Conservation (phyloP, 192 early-diverging fungal species). For the Coemansia furcata region DNA sequence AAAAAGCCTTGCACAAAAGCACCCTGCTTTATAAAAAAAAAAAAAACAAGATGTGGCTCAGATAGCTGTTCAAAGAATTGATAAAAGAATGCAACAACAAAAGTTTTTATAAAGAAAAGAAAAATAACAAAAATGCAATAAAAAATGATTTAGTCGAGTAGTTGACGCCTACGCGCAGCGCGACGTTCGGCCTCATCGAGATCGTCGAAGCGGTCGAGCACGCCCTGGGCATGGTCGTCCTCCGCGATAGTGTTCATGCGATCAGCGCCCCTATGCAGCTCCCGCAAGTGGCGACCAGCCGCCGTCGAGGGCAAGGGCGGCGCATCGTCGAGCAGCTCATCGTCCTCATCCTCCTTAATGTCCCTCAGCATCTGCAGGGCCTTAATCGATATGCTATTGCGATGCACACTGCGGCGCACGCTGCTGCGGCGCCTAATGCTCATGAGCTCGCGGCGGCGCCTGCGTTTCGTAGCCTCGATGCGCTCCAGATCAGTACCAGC, state of each 20-base stretch:
- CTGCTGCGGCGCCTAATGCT: conserved; percentile 52
- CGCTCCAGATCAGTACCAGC: conserved; percentile 67
- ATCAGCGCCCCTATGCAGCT: conserved; percentile 11
- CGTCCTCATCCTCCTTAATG: conserved; percentile 51
- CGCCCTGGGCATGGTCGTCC: conserved; percentile 13
- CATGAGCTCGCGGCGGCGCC: conserved; percentile 50
- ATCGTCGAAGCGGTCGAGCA: conserved; percentile 3
- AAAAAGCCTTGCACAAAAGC: too few species aligned
- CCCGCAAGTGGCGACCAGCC: conserved; percentile 19
- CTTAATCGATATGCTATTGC: conserved; percentile 54
- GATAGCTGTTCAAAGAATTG: neutral
- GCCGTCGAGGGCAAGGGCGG: conserved; percentile 15
- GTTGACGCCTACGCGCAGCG: conserved; percentile 39
- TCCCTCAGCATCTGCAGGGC: conserved; percentile 54
- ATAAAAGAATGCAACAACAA: neutral
- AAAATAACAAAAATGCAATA: conserved; percentile 2
- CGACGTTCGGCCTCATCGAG: conserved; percentile 29
- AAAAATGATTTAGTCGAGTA: conserved; percentile 1
- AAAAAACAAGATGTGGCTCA: neutral
- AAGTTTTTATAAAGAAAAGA: neutral
- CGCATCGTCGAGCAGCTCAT: neutral
- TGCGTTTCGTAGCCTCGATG: conserved; percentile 43
- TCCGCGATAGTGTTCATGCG: conserved; percentile 45
- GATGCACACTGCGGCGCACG: conserved; percentile 52
- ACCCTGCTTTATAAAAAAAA: too few species aligned